Conservation (phyloP, 768 basidiomycete species). For the Trametes maxima region DNA sequence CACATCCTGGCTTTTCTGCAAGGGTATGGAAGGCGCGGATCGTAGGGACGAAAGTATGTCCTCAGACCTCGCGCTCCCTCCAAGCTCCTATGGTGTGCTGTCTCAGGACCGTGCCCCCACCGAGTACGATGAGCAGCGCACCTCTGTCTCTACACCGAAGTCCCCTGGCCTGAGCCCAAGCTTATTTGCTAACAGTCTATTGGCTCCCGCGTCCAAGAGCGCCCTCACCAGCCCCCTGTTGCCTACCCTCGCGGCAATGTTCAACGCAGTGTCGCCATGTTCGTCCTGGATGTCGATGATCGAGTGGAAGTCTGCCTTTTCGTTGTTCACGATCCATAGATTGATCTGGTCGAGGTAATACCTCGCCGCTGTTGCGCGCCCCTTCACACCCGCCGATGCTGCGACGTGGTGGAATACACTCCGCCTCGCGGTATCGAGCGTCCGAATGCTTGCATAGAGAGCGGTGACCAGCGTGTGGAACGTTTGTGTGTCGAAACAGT, state of each 20-base stretch:
- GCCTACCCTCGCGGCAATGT: constrained; percentile 93
- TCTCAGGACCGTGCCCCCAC: background rate
- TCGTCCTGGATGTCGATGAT: constrained; percentile 92
- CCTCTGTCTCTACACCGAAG: constrained; percentile 93
- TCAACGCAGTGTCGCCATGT: constrained; percentile 94
- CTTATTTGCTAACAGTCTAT: constrained; percentile 87
- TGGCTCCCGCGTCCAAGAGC: constrained; percentile 90
- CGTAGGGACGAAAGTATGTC: constrained; percentile 78
- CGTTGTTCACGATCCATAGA: constrained; percentile 78
- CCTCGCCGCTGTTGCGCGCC: constrained; percentile 78
- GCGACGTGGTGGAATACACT: constrained; percentile 92
- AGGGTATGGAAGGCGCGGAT: constrained; percentile 71
- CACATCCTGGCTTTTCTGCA: constrained; percentile 88
- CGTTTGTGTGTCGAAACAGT: constrained; percentile 77
- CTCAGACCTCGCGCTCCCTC: constrained; percentile 70
- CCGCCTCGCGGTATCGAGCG: constrained; percentile 84
- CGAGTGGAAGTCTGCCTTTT: constrained; percentile 74
- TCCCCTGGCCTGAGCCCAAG: constrained; percentile 91
- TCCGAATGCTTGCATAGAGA: constrained; percentile 77
- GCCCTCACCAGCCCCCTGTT: constrained; percentile 86
- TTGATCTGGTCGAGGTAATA: constrained; percentile 93
- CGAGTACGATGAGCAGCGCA: constrained; percentile 36
- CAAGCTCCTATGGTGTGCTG: constrained; percentile 55
- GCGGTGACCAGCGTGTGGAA: constrained; percentile 67
- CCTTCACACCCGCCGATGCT: constrained; percentile 88